These are phyloP conservation scores for Amaranthus hypochondriacus DNA, from an alignment of 148 eudicot species.

Conservation along the genomic window DNA sequence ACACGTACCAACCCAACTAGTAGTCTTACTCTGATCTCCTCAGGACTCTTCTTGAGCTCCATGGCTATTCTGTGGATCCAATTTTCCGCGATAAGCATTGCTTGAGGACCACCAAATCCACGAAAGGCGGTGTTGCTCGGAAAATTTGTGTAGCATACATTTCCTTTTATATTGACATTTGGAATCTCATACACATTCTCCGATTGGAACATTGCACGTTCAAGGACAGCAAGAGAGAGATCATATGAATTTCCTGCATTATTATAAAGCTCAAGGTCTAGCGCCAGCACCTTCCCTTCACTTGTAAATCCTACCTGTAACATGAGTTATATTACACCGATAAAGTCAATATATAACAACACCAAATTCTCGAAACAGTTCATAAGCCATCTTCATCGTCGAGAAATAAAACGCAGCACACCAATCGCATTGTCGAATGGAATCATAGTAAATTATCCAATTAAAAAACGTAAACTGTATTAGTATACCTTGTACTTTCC, in stretches of 20 bases:
- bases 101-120: conserved; percentile 99
- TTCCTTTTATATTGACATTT: conserved; percentile 67
- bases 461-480: neutral
- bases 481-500: conserved; percentile 83
- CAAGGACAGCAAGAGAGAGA: conserved; percentile 81
- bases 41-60: conserved; percentile 77
- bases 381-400: too few relatives aligned
- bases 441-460: neutral
- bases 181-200: conserved; percentile 93
- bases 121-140: conserved; percentile 97
- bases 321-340: neutral
- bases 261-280: conserved; percentile 88
- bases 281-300: conserved; percentile 81
- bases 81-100: conserved; percentile 91
- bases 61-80: conserved; percentile 95
- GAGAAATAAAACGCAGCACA: too few relatives aligned
- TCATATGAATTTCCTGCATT: conserved; percentile 95
- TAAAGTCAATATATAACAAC: too few relatives aligned
- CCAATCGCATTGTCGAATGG: neutral
- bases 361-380: too few relatives aligned
- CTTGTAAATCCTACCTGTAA: conserved; percentile 84
- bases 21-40: conserved; percentile 74
- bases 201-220: conserved; percentile 95
- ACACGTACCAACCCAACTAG: neutral
- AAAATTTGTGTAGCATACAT: conserved; percentile 86